Percentiles rank a stretch among this genome's conserved stretches.
Evolutionary conservation across 2,329 filamentous ascomycete species (phyloP).

Genomic region (Magnaporthales sp.): DNA sequence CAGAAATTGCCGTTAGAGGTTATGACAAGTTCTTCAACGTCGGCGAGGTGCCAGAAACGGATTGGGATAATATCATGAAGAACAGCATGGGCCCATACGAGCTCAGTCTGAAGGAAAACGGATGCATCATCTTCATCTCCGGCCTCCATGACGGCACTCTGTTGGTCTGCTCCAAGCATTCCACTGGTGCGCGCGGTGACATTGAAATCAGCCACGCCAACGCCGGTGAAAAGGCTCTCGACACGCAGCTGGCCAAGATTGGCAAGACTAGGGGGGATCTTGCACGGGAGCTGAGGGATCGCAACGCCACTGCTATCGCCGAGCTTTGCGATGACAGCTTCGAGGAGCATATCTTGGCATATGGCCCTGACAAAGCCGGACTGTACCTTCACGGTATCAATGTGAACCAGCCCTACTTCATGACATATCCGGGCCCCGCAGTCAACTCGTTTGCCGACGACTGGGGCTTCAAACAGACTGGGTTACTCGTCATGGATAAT

Average conservation of each 20-base stretch:
- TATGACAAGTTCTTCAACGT: conserved; percentile 99
- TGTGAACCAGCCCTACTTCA: conserved; percentile 85
- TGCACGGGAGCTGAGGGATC: conserved; percentile 61
- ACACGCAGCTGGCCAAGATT: conserved; percentile 66
- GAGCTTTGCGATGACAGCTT: conserved; percentile 95
- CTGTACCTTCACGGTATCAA: conserved; percentile 96
- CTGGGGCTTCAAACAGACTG: conserved; percentile 91
- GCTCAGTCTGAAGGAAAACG: conserved; percentile 94
- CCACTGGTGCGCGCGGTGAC: conserved; percentile 73
- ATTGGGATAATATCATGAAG: conserved; percentile 69
- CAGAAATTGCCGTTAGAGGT: conserved; percentile 78
- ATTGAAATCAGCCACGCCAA: conserved; percentile 69
- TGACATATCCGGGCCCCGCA: conserved; percentile 72
- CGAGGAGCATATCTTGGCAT: conserved; percentile 93
- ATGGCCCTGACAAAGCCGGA: conserved; percentile 72
- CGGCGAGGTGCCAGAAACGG: conserved; percentile 70
- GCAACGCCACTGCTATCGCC: conserved; percentile 90
- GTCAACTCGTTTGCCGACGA: conserved; percentile 83
- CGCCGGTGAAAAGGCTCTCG: conserved; percentile 74
- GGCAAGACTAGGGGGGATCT: conserved; percentile 75
- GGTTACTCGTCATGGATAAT: conserved; percentile 68
- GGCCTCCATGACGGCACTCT: conserved; percentile 83
- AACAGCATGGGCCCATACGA: conserved; percentile 85
- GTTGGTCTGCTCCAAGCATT: conserved; percentile 98
- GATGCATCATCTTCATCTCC: conserved; percentile 97